These are phyloP conservation scores for Solidago caesia DNA, from an alignment of 129 eudicot genomes.

Conservation along the genomic window DNA sequence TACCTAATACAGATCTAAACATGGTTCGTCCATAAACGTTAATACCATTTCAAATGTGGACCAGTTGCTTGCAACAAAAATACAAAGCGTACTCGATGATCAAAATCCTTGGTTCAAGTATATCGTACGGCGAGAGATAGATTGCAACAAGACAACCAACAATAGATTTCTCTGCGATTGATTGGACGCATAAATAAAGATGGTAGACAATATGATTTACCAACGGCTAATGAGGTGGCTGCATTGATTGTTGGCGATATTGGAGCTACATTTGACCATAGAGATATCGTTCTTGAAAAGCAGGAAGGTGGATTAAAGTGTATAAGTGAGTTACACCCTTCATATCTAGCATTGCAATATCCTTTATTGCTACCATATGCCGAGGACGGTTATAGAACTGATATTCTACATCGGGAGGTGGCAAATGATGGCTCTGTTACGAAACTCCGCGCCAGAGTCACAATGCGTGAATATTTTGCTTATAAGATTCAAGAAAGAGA, in stretches of 20 bases:
- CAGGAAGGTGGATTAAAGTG: neutral
- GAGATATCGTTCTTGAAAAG: constrained; percentile 31
- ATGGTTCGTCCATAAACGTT: too few relatives aligned
- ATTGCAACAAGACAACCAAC: neutral
- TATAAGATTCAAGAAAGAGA: constrained; percentile 3
- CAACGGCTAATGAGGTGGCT: neutral
- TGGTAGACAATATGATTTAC: neutral
- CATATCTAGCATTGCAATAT: constrained; percentile 11
- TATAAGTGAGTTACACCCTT: constrained; percentile 14
- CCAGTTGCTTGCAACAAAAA: too few relatives aligned
- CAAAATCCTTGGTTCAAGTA: neutral
- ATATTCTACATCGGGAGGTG: neutral
- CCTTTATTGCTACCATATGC: constrained; percentile 32
- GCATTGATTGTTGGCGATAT: constrained; percentile 17
- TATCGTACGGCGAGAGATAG: neutral
- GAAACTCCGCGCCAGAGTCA: neutral
- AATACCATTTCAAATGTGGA: too few relatives aligned
- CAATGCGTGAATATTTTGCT: constrained; percentile 23
- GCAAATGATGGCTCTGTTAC: neutral
- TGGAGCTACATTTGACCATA: neutral
- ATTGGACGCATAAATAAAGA: neutral
- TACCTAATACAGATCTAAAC: too few relatives aligned
- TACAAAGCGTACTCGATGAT: too few relatives aligned
- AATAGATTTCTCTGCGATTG: neutral
- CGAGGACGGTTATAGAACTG: constrained; percentile 25